Evolutionary conservation across 805 yeast genomes (phyloP).

Genomic region (Torulaspora maleeae): DNA sequence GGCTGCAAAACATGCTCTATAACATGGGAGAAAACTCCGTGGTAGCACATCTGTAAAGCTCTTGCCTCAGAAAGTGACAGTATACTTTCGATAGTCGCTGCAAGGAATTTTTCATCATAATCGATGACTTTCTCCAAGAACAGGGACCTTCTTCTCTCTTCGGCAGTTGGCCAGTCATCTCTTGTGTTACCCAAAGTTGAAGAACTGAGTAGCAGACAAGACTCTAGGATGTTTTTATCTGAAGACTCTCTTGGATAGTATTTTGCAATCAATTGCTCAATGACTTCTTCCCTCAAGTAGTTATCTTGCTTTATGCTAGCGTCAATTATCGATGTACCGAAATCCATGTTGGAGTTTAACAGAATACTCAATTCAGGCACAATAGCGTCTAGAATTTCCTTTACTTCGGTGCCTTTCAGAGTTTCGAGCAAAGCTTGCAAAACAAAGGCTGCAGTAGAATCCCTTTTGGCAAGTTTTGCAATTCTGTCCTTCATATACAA

Average conservation of each 20-base stretch:
- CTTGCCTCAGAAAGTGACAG: constrained; percentile 57
- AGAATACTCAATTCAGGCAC: constrained; percentile 62
- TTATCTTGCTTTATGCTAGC: constrained; percentile 56
- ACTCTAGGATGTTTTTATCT: constrained; percentile 54
- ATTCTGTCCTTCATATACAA: constrained; percentile 72
- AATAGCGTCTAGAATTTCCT: constrained; percentile 55
- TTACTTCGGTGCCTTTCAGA: constrained; percentile 58
- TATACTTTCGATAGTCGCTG: constrained; percentile 55
- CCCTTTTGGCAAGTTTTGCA: constrained; percentile 68
- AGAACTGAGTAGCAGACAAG: constrained; percentile 55
- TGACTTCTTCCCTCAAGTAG: constrained; percentile 57
- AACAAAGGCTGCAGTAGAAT: constrained; percentile 79
- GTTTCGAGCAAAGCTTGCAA: constrained; percentile 65
- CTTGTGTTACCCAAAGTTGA: constrained; percentile 78
- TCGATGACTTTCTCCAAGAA: constrained; percentile 69
- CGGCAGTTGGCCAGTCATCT: constrained; percentile 90
- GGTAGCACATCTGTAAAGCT: constrained; percentile 69
- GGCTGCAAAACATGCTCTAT: constrained; percentile 62
- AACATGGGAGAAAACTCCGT: constrained; percentile 88
- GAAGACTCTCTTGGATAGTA: constrained; percentile 40
- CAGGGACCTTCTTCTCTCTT: constrained; percentile 74
- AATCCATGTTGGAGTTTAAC: constrained; percentile 63
- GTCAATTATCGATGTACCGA: constrained; percentile 61
- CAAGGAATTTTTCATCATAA: constrained; percentile 58
- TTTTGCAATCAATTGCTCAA: constrained; percentile 44